phyloP scores from a whole-genome alignment of 257 asterid genomes.

The Solanum okadae region DNA sequence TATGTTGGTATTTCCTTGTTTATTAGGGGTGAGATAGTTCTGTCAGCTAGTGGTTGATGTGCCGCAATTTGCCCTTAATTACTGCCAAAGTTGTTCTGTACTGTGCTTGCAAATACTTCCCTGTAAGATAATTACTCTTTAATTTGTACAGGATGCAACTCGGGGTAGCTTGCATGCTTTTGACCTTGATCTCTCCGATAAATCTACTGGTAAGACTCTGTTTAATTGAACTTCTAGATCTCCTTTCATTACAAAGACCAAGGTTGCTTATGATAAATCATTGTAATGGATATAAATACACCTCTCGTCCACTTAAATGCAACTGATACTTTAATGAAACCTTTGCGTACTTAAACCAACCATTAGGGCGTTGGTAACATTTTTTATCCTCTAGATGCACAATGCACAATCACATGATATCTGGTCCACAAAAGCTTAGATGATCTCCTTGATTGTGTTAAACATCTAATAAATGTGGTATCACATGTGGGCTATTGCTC shows the following conservation, averaged over 20 bases:
- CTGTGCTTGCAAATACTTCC: neutral
- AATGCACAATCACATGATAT: neutral
- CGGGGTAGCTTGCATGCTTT: constrained; percentile 47
- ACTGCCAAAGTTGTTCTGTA: neutral
- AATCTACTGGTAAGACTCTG: constrained; percentile 42
- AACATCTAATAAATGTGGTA: neutral
- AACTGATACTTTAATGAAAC: neutral
- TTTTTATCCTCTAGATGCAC: neutral
- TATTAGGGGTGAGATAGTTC: neutral
- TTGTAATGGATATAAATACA: neutral
- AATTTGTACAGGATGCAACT: neutral
- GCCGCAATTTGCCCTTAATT: neutral
- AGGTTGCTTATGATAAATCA: neutral
- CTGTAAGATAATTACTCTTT: neutral
- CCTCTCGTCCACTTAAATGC: neutral
- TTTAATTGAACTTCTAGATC: neutral
- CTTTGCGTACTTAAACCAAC: neutral
- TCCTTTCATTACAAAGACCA: neutral
- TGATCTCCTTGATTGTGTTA: neutral
- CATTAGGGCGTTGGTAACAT: neutral
- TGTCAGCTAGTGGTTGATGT: neutral
- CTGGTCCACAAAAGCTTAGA: neutral
- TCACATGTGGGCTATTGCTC: neutral
- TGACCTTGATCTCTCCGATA: constrained; percentile 43
- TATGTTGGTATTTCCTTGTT: neutral